Evolutionary conservation across 805 yeast genomes (phyloP).

Genomic region (Wickerhamiella qilinensis): DNA sequence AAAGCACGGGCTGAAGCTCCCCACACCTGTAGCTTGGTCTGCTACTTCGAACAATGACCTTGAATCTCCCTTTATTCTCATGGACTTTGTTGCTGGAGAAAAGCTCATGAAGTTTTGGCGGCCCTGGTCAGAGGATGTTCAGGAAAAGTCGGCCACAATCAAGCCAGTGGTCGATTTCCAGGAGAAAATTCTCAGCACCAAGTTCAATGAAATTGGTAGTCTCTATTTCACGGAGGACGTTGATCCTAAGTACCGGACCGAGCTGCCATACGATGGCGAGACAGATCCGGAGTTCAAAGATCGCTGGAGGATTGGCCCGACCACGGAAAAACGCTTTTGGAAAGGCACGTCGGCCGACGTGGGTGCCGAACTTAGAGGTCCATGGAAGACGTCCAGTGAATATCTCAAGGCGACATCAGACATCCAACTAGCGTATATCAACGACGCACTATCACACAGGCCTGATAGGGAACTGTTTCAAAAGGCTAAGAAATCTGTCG

Average conservation of each 20-base stretch:
- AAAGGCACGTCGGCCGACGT: constrained; percentile 43
- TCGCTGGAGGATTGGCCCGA: constrained; percentile 88
- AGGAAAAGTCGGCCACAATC: constrained; percentile 35
- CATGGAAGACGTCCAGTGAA: constrained; percentile 58
- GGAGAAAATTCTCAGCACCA: constrained; percentile 34
- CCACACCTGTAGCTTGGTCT: constrained; percentile 52
- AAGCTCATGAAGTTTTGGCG: constrained; percentile 82
- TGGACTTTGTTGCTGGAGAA: constrained; percentile 68
- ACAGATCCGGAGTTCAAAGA: constrained; percentile 33
- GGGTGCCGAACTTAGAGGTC: constrained; percentile 44
- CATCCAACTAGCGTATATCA: constrained; percentile 48
- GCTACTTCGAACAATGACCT: constrained; percentile 51
- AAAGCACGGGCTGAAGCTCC: constrained; percentile 50
- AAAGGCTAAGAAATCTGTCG: constrained; percentile 31
- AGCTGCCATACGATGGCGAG: constrained; percentile 47
- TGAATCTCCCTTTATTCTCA: constrained; percentile 58
- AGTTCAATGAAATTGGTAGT: constrained; percentile 66
- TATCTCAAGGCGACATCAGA: constrained; percentile 48
- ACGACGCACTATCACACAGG: constrained; percentile 37
- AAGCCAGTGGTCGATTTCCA: constrained; percentile 60
- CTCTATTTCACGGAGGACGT: constrained; percentile 66
- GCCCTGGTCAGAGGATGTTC: constrained; percentile 51
- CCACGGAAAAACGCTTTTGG: constrained; percentile 64
- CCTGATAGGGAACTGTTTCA: constrained; percentile 27
- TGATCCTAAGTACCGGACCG: constrained; percentile 26